Conservation (phyloP, 306 rosid species). For the Citrullus mucosospermus region DNA sequence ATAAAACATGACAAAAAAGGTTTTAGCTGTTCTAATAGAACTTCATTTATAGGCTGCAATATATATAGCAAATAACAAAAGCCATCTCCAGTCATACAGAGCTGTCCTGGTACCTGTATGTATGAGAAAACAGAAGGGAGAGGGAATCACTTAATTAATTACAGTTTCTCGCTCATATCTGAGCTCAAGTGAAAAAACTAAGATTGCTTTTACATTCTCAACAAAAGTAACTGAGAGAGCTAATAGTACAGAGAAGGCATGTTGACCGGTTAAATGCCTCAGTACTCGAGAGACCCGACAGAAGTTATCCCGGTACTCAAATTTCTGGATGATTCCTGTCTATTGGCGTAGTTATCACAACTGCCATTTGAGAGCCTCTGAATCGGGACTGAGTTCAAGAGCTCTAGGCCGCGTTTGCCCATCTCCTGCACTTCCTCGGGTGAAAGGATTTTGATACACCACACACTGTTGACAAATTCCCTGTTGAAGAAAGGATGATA, state of each 20-base stretch:
- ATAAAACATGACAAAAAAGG: background rate
- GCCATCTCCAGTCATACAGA: conserved; percentile 33
- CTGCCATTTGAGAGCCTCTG: conserved; percentile 68
- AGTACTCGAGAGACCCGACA: conserved; percentile 79
- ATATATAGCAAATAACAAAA: conserved; percentile 8
- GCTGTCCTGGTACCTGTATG: conserved; percentile 37
- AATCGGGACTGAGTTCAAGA: conserved; percentile 58
- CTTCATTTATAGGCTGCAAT: conserved; percentile 14
- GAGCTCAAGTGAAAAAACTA: conserved; percentile 35
- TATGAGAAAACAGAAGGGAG: conserved; percentile 13
- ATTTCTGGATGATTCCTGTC: conserved; percentile 64
- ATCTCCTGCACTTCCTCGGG: conserved; percentile 91
- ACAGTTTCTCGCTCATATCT: conserved; percentile 55
- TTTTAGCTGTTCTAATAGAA: background rate
- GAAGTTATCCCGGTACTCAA: conserved; percentile 58
- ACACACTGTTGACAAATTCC: conserved; percentile 88
- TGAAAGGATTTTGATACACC: conserved; percentile 97
- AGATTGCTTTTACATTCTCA: conserved; percentile 29
- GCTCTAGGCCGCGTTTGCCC: conserved; percentile 76
- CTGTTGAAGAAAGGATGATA: conserved; percentile 25
- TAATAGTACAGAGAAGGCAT: conserved; percentile 38
- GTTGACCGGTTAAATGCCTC: conserved; percentile 30
- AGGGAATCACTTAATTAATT: conserved; percentile 16
- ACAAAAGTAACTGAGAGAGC: conserved; percentile 22
- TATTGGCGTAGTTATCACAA: conserved; percentile 55